phyloP scores from a whole-genome alignment of 495 filamentous ascomycete genomes.

The Astrothelium macrocarpum region DNA sequence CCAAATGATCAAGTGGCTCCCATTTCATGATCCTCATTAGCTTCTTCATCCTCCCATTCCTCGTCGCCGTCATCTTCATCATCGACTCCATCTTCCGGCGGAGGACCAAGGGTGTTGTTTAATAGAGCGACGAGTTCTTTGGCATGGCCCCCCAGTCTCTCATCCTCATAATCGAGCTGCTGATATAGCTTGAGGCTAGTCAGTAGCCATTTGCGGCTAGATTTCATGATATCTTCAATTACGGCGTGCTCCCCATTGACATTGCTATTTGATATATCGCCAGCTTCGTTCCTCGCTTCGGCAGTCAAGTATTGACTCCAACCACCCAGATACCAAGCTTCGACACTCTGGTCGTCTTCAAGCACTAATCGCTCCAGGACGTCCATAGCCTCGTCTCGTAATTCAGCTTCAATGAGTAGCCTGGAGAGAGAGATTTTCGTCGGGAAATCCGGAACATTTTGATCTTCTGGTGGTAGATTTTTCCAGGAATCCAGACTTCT shows the following conservation, averaged over 20 bases:
- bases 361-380: slow-evolving; percentile 72
- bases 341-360: slow-evolving; percentile 88
- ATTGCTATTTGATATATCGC: slow-evolving; percentile 11
- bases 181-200: slow-evolving; percentile 51
- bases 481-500: slow-evolving; percentile 72
- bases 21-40: slow-evolving; percentile 40
- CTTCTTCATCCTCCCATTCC: slow-evolving; percentile 28
- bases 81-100: slow-evolving; percentile 39
- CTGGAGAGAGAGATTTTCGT: slow-evolving; percentile 72
- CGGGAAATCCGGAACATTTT: slow-evolving; percentile 67
- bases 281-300: slow-evolving; percentile 43
- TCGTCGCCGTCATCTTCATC: slow-evolving; percentile 43
- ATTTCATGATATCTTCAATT: slow-evolving; percentile 41
- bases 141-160: slow-evolving; percentile 56
- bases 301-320: slow-evolving; percentile 78
- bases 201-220: slow-evolving; percentile 51
- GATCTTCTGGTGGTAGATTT: slow-evolving; percentile 53
- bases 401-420: slow-evolving; percentile 77
- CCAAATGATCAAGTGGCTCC: not conserved
- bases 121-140: slow-evolving; percentile 49
- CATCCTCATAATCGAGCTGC: slow-evolving; percentile 61
- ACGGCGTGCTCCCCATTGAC: slow-evolving; percentile 32
- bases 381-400: slow-evolving; percentile 75
- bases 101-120: slow-evolving; percentile 46
- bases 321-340: slow-evolving; percentile 93